phyloP scores from a whole-genome alignment of 2,329 filamentous ascomycete genomes.

The Cordyceps fumosorosea region DNA sequence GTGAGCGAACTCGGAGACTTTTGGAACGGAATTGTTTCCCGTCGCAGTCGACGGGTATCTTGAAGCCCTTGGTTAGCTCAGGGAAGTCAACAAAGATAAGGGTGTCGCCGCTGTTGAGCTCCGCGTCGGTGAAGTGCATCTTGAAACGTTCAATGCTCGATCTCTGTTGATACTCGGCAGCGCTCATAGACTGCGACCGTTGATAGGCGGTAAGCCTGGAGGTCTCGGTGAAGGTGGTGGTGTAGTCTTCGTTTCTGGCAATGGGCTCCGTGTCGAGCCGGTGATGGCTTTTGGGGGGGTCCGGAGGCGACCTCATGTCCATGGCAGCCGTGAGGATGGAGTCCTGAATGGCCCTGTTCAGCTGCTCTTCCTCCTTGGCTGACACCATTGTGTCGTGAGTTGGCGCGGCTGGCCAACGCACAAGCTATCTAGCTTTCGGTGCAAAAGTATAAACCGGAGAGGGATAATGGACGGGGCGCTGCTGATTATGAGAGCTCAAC shows the following conservation, averaged over 20 bases:
- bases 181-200: neutral
- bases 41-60: conserved; percentile 27
- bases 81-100: conserved; percentile 38
- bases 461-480: neutral
- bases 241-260: neutral
- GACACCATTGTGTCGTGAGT: neutral
- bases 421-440: too few relatives aligned
- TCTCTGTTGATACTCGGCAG: neutral
- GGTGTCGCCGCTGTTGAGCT: conserved; percentile 32
- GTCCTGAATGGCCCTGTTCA: neutral
- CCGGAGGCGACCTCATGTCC: neutral
- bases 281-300: neutral
- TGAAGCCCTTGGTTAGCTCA: conserved; percentile 14
- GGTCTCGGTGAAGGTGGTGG: neutral
- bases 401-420: neutral
- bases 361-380: neutral
- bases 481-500: neutral
- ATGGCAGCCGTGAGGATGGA: neutral
- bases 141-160: neutral
- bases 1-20: conserved; percentile 38
- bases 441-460: neutral
- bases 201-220: neutral
- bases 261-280: neutral
- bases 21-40: conserved; percentile 28
- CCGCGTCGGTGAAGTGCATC: conserved; percentile 17